phyloP scores from a whole-genome alignment of 192 early-diverging fungal genomes.

The Phycomyces nitens region DNA sequence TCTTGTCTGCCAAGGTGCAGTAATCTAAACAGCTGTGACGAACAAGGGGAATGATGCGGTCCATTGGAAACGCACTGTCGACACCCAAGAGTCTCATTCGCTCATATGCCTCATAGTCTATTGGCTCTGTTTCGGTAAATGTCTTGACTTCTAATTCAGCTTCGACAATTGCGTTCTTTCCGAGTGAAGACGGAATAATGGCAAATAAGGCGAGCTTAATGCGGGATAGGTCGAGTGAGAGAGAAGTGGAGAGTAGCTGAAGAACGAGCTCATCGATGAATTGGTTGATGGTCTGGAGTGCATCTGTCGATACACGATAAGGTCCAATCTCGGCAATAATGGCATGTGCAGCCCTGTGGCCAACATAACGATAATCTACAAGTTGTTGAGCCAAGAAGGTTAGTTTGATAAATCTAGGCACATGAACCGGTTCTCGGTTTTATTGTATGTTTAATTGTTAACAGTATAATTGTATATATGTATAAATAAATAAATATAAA shows the following conservation, averaged over 20 bases:
- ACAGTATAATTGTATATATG: too few relatives aligned
- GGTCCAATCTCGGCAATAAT: constrained; percentile 53
- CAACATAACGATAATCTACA: constrained; percentile 37
- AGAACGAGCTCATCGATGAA: constrained; percentile 55
- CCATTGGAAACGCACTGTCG: constrained; percentile 18
- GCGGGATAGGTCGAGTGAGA: constrained; percentile 44
- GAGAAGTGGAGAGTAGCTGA: constrained; percentile 44
- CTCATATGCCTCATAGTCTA: constrained; percentile 34
- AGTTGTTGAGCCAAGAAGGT: neutral
- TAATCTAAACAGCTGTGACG: constrained; percentile 48
- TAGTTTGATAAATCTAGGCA: neutral
- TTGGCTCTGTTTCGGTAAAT: constrained; percentile 44
- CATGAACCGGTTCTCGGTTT: neutral
- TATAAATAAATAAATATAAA: too few relatives aligned
- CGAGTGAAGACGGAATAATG: constrained; percentile 46
- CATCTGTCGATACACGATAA: constrained; percentile 54
- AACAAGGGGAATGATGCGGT: constrained; percentile 41
- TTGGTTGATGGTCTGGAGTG: constrained; percentile 48
- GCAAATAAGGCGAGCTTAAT: constrained; percentile 46
- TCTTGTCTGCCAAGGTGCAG: constrained; percentile 46
- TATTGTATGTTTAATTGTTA: too few relatives aligned
- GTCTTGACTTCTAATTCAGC: constrained; percentile 57
- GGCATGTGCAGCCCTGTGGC: constrained; percentile 55
- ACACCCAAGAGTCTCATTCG: constrained; percentile 21
- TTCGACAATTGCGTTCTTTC: constrained; percentile 56